A percentile compares a stretch with the other conserved stretches of the same genome.
phyloP scores from a whole-genome alignment of 1,284 basidiomycete species.

The Ustilago loliicola region DNA sequence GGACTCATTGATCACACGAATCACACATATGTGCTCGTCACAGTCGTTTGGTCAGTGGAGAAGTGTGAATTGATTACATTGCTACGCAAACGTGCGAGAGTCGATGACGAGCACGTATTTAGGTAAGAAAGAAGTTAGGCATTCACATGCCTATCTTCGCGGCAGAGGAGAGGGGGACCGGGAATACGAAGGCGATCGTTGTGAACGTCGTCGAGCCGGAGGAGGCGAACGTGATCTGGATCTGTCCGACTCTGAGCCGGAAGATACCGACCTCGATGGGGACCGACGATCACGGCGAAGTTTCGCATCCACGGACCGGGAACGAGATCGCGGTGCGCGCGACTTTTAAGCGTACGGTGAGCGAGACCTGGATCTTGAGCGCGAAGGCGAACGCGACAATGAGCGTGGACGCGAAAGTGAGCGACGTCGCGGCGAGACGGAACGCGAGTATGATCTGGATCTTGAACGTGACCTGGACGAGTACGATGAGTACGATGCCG shows the following conservation, averaged over 20 bases:
- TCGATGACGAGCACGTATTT: background rate
- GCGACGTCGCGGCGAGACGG: slow-evolving; percentile 12
- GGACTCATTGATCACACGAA: too few species aligned
- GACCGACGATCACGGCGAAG: slow-evolving; percentile 12
- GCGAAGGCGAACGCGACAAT: slow-evolving; percentile 18
- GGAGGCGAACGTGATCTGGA: slow-evolving; percentile 29
- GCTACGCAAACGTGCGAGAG: background rate
- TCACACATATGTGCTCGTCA: too few species aligned
- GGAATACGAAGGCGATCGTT: slow-evolving; percentile 29
- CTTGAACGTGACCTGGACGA: slow-evolving; percentile 36
- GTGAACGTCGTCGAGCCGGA: background rate
- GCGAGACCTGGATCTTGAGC: slow-evolving; percentile 22
- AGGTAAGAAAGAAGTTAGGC: background rate
- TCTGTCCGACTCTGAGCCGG: slow-evolving; percentile 16
- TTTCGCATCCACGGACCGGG: slow-evolving; percentile 13
- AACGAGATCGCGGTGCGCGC: slow-evolving; percentile 26
- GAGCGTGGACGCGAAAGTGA: slow-evolving; percentile 25
- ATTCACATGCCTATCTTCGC: background rate
- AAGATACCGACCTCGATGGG: slow-evolving; percentile 19
- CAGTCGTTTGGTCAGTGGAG: too few species aligned
- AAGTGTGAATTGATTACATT: too few species aligned
- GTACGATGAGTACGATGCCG: slow-evolving; percentile 47
- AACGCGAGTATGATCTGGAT: slow-evolving; percentile 35
- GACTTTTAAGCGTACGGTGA: slow-evolving; percentile 13
- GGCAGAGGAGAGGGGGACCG: slow-evolving; percentile 24